Evolutionary conservation across 805 yeast species (phyloP), one percentile per base, ranked within the genome.

Genomic region (Monosporozyma yasuniensis): DNA sequence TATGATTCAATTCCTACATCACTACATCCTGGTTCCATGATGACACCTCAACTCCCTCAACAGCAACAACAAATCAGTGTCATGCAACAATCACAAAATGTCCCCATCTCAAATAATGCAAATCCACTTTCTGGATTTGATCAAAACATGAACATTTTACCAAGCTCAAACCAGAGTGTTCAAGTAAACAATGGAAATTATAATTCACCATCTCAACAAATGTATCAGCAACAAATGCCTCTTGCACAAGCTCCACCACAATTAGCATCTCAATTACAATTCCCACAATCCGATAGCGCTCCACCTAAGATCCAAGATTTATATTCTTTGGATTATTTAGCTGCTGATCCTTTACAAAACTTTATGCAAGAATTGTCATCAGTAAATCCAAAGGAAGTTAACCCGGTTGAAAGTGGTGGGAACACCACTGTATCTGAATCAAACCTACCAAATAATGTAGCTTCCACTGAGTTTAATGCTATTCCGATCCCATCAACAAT

Each of bases 281-380:
- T 21, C 5, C 44, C 42, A 14, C 44, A 38, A 16, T 6, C 42
- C 11, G 45, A 41, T 19, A 46, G 39, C 32, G 27, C 8, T 16
- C 43, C 18, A 11, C 45, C 25, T 22, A 52, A 41, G 46, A 50
- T 52, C 52, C 52, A 56, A 52, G 27, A 57, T 56, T 42, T 47
- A 50, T 23, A 56, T 54, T 53, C 59, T 12, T 47, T 57, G 3
- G 59, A 58, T 47, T 56, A 54, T 42, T 39, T 57, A 21, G 56
- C 52, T 16, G 54, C 52, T 3, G 63, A 54, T 39, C 63, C 60
- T 3, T 48, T 59, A 43, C 60, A 56, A 43, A 42, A 57, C 23
- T 55, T 60, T 16, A 54, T 56, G 53, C 56, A 56, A 43, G 58
- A 59, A 42, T 42, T 56, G 12, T 48, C 58, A 10, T 19, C 42